Base-by-base conservation (phyloP, 192 early-diverging fungal genomes). In the Coemansia sp. region DNA sequence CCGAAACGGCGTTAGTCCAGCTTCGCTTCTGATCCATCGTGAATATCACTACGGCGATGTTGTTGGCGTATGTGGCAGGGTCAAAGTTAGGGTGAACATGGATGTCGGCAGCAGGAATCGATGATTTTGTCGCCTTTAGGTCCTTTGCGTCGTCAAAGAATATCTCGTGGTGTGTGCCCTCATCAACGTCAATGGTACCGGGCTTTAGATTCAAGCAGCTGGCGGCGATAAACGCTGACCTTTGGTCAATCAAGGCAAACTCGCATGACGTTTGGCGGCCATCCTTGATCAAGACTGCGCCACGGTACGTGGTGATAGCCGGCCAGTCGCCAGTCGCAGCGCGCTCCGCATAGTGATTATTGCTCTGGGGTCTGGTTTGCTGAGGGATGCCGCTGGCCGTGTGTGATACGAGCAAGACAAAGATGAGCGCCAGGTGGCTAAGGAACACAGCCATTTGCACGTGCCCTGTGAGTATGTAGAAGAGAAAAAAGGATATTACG, bases 221-320 rank as follows among this genome's bases (percentile, higher is more conserved):
- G 63, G 70, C 70, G 2, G 70, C 63, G 19, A 68, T 59, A 48
- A 71, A 61, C 11, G 68, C 64, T 3, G 64, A 70, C 17, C 22
- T 17, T 41, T 51, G 67, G 50, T 62, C 51, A 19, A 76, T 67
- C 6, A 71, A 34, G 0, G 61, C 75, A 22, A 76, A 36, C 50
- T 71, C 68, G 51, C 75, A 76, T 12, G 65, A 59, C 12, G 75
- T 76, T 55, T 67, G 69, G 24, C 12, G 27, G 1, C 65, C 75
- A 31, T 76, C 56, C 38, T 64, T 64, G 15, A 70, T 61, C 38
- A 70, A 42, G 5, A 76, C 50, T 5, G 62, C 73, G 46, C 73
- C 67, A 8, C 63, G 63, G 45, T 46, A 65, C 13, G 41, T 48
- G 39, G n/a, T 40, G 7, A 60, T 41, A 1, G 63, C 46, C 3